Percentiles rank a stretch among this genome's conserved stretches.
These are phyloP conservation scores for Rhizopus sp. DNA, from an alignment of 371 early-diverging fungal genomes.

Conservation along the genomic window DNA sequence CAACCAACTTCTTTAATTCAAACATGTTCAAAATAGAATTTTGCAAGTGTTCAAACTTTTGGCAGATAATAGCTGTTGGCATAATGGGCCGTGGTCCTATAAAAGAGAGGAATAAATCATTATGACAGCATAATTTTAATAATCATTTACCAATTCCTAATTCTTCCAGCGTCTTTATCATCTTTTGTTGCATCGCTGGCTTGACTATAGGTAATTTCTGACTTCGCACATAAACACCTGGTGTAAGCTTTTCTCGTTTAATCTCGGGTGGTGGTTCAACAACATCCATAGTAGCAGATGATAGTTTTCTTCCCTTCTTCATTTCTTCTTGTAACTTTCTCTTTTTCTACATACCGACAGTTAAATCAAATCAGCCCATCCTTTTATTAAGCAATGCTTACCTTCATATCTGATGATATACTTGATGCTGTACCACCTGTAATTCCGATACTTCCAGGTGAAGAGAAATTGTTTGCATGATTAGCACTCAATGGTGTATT, in stretches of 20 bases:
- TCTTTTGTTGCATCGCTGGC: slow-evolving; percentile 62
- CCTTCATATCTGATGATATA: slow-evolving; percentile 30
- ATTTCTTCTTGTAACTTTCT: slow-evolving; percentile 28
- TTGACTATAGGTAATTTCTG: slow-evolving; percentile 71
- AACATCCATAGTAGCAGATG: slow-evolving; percentile 29
- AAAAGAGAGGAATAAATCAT: slow-evolving; percentile 18
- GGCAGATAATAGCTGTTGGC: slow-evolving; percentile 77
- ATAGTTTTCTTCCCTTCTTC: slow-evolving; percentile 43
- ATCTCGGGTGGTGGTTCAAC: slow-evolving; percentile 36
- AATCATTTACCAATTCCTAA: slow-evolving; percentile 53
- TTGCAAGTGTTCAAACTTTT: slow-evolving; percentile 74
- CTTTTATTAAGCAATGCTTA: neutral
- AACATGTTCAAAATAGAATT: slow-evolving; percentile 69
- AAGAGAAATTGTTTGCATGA: slow-evolving; percentile 12
- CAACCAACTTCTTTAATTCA: slow-evolving; percentile 80
- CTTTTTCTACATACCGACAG: slow-evolving; percentile 31
- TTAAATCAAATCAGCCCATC: neutral
- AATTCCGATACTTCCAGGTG: slow-evolving; percentile 46
- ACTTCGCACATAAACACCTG: slow-evolving; percentile 77
- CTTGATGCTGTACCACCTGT: slow-evolving; percentile 39
- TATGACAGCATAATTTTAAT: neutral
- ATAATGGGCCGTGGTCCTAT: slow-evolving; percentile 72
- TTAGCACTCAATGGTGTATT: slow-evolving; percentile 39
- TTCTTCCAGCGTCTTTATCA: slow-evolving; percentile 70
- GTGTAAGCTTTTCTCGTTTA: slow-evolving; percentile 67